Evolutionary conservation across 192 early-diverging fungal species (phyloP).

Genomic region (Coemansia aciculifera): DNA sequence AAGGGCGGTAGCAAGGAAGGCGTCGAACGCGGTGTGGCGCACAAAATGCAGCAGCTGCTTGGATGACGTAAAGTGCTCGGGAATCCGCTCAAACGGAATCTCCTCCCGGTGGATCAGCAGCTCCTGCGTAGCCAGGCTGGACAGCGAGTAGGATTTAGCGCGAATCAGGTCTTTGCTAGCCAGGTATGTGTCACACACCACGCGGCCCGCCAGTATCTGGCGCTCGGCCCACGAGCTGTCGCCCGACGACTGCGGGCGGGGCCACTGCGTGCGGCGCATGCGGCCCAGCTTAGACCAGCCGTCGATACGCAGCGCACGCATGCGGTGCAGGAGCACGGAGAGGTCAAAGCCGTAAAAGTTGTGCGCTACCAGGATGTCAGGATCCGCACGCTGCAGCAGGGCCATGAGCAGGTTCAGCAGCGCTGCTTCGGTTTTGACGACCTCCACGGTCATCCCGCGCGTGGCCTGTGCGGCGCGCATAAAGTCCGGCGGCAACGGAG

Average conservation of each 20-base stretch:
- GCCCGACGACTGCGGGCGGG: constrained; percentile 73
- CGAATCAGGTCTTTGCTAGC: constrained; percentile 83
- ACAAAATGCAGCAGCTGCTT: constrained; percentile 68
- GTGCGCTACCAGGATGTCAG: constrained; percentile 94
- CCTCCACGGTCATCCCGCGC: constrained; percentile 58
- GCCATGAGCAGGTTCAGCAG: constrained; percentile 78
- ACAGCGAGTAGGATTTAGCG: constrained; percentile 83
- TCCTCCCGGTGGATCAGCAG: constrained; percentile 79
- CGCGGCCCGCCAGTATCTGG: constrained; percentile 76
- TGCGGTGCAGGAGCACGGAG: constrained; percentile 89
- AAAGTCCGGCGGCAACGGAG: constrained; percentile 83
- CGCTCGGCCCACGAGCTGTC: constrained; percentile 78
- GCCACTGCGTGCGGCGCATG: constrained; percentile 80
- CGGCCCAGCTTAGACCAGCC: constrained; percentile 90
- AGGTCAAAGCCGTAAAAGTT: constrained; percentile 96
- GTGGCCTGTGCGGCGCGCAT: constrained; percentile 51
- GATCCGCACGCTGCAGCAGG: constrained; percentile 74
- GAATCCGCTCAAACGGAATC: constrained; percentile 79
- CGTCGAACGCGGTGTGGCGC: constrained; percentile 80
- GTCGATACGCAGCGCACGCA: constrained; percentile 75
- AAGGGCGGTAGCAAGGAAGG: constrained; percentile 74
- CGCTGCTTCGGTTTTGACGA: constrained; percentile 67
- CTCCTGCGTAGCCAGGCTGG: constrained; percentile 71
- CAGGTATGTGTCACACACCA: constrained; percentile 93
- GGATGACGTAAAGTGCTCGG: constrained; percentile 61